A percentile compares a stretch with the other conserved stretches of the same genome.
These are phyloP conservation scores for Acer negundo DNA, from an alignment of 345 rosid species.

Conservation along the genomic window DNA sequence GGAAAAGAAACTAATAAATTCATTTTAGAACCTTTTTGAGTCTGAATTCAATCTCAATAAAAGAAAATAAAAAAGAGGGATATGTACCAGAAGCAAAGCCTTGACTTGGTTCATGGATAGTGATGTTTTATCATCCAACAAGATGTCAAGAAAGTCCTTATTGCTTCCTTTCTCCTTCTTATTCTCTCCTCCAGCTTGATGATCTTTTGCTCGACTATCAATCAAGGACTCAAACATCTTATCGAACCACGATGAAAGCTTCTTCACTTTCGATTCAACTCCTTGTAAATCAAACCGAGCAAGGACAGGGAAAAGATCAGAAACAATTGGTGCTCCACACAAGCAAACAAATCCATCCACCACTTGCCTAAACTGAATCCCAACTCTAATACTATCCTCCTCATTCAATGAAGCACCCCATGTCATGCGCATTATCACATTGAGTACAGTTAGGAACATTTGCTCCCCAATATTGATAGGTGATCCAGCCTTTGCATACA, in stretches of 20 bases:
- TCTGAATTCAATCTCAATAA: too few species aligned
- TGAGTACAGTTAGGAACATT: conserved; percentile 36
- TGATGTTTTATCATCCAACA: conserved; percentile 22
- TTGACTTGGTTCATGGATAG: conserved; percentile 13
- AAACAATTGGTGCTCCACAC: conserved; percentile 47
- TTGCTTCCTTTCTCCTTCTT: conserved; percentile 4
- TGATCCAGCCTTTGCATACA: conserved; percentile 27
- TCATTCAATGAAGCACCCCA: conserved; percentile 53
- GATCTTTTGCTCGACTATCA: conserved; percentile 19
- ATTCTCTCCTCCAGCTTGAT: conserved; percentile 17
- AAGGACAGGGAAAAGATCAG: conserved; percentile 50
- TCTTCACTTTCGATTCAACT: conserved; percentile 32
- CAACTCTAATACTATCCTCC: conserved; percentile 31
- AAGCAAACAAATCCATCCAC: conserved; percentile 29
- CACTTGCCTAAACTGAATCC: conserved; percentile 36
- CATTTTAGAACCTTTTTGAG: neutral
- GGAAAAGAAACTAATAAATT: too few species aligned
- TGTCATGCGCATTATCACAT: conserved; percentile 45
- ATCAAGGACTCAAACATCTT: conserved; percentile 26
- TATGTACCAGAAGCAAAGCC: conserved; percentile 18
- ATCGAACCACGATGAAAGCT: conserved; percentile 30
- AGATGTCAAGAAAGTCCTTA: conserved; percentile 34
- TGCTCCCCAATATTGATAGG: conserved; percentile 40
- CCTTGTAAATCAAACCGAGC: conserved; percentile 63
- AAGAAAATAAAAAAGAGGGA: neutral